Conservation (phyloP, 2,329 filamentous ascomycete species). For the Talaromyces albobiverticillius region DNA sequence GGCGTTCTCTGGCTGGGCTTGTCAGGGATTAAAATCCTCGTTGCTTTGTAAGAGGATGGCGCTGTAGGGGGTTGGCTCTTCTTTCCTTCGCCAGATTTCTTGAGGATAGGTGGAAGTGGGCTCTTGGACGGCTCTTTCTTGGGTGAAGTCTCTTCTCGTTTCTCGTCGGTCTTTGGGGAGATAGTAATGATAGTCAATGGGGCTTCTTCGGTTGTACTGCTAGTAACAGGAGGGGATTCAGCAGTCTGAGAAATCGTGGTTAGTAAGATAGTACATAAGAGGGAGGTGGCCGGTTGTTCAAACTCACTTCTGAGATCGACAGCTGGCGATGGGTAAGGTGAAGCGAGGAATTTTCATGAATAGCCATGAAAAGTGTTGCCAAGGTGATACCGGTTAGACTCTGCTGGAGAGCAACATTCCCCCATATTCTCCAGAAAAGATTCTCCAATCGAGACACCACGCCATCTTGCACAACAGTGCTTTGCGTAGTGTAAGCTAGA, state of each 20-base stretch:
- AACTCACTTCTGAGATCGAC: slow-evolving; percentile 3
- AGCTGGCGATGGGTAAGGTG: slow-evolving; percentile 16
- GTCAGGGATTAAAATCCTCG: slow-evolving; percentile 30
- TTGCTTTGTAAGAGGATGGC: slow-evolving; percentile 25
- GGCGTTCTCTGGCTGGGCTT: slow-evolving; percentile 20
- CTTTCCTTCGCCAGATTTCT: slow-evolving; percentile 31
- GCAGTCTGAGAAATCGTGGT: background rate
- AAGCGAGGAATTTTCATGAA: slow-evolving; percentile 34
- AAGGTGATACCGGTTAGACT: slow-evolving; percentile 40
- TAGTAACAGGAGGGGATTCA: too few relatives aligned
- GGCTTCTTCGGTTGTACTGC: background rate
- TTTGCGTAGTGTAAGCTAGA: slow-evolving; percentile 50
- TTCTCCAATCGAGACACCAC: slow-evolving; percentile 48
- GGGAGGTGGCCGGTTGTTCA: background rate
- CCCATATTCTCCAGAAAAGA: slow-evolving; percentile 54
- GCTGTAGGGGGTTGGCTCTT: slow-evolving; percentile 18
- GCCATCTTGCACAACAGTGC: slow-evolving; percentile 39
- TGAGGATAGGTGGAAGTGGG: slow-evolving; percentile 37
- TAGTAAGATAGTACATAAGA: background rate
- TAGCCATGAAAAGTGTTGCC: slow-evolving; percentile 43
- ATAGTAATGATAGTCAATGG: background rate
- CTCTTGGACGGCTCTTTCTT: slow-evolving; percentile 12
- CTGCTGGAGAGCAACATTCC: slow-evolving; percentile 35
- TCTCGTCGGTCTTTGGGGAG: background rate
- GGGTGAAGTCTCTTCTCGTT: background rate